Evolutionary conservation across 805 yeast species (phyloP).

Genomic region (Starmerella bombicola): DNA sequence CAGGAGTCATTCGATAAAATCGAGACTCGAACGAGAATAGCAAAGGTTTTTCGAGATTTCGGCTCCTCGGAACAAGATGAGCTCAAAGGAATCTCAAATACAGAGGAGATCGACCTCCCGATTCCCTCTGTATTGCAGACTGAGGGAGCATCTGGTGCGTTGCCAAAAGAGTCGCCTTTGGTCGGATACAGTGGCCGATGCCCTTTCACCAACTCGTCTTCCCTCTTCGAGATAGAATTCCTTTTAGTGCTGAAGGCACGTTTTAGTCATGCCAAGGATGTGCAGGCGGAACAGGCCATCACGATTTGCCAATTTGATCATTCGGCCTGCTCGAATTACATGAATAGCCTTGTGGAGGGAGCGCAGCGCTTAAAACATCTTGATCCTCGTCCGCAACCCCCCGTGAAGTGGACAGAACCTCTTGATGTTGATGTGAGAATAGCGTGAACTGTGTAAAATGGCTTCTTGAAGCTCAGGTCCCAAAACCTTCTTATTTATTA

Average conservation of each 20-base stretch:
- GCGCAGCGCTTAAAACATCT: slow-evolving; percentile 25
- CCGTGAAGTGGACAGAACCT: slow-evolving; percentile 19
- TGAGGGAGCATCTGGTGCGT: slow-evolving; percentile 21
- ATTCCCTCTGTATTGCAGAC: slow-evolving; percentile 23
- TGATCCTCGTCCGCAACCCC: slow-evolving; percentile 15
- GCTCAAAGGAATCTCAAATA: slow-evolving; percentile 16
- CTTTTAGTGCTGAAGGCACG: slow-evolving; percentile 28
- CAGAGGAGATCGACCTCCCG: slow-evolving; percentile 23
- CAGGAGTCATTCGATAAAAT: slow-evolving; percentile 25
- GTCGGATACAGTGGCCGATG: slow-evolving; percentile 28
- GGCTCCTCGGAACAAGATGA: slow-evolving; percentile 23
- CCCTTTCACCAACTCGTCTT: slow-evolving; percentile 29
- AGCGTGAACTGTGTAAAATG: neutral
- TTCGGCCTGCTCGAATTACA: slow-evolving; percentile 27
- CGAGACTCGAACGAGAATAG: slow-evolving; percentile 26
- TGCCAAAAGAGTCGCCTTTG: slow-evolving; percentile 28
- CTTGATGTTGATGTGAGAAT: slow-evolving; percentile 10
- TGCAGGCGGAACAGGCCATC: slow-evolving; percentile 28
- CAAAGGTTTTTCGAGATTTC: slow-evolving; percentile 23
- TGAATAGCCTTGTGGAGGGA: slow-evolving; percentile 27
- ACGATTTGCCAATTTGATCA: slow-evolving; percentile 31
- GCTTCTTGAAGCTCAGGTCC: neutral
- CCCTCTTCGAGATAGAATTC: slow-evolving; percentile 29
- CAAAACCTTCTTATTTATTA: too few species aligned
- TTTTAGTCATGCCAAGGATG: slow-evolving; percentile 30